Evolutionary conservation across 2,329 filamentous ascomycete genomes (phyloP).

Genomic region (Alternaria conjuncta): DNA sequence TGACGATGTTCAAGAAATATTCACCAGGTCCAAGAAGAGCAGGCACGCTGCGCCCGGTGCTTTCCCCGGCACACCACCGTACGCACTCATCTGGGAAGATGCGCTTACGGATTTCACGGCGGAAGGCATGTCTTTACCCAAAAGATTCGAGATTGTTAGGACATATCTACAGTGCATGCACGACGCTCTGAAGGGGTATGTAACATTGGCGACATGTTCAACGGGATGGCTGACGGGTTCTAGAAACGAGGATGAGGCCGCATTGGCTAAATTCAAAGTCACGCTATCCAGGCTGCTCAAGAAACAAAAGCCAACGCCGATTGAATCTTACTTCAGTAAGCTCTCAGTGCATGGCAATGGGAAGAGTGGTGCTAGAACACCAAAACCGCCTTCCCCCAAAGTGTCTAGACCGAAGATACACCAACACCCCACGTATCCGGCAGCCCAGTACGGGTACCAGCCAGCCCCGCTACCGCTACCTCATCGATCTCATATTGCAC

Average conservation of each 20-base stretch:
- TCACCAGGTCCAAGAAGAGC: conserved; percentile 46
- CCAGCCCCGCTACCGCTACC: conserved; percentile 17
- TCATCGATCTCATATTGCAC: conserved; percentile 25
- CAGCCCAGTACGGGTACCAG: conserved; percentile 19
- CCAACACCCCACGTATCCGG: conserved; percentile 36
- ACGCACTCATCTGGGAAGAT: conserved; percentile 60
- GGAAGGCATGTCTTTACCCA: conserved; percentile 55
- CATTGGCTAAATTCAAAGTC: conserved; percentile 34
- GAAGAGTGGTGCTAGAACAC: conserved; percentile 33
- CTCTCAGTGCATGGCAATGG: conserved; percentile 29
- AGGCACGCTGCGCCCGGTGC: conserved; percentile 37
- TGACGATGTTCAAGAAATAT: conserved; percentile 54
- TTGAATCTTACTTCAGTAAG: conserved; percentile 43
- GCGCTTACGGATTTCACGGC: conserved; percentile 55
- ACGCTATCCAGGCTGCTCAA: conserved; percentile 42
- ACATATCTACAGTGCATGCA: conserved; percentile 55
- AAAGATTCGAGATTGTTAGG: conserved; percentile 59
- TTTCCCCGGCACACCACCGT: conserved; percentile 49
- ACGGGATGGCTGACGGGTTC: conserved; percentile 16
- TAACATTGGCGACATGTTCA: background rate
- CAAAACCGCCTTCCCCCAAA: conserved; percentile 35
- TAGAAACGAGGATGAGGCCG: conserved; percentile 40
- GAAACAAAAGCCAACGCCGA: conserved; percentile 44
- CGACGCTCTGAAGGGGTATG: conserved; percentile 56
- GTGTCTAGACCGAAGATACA: conserved; percentile 36